Evolutionary conservation across 192 early-diverging fungal genomes (phyloP), one percentile per base, ranked within the genome.

Genomic region (Gigaspora rosea): DNA sequence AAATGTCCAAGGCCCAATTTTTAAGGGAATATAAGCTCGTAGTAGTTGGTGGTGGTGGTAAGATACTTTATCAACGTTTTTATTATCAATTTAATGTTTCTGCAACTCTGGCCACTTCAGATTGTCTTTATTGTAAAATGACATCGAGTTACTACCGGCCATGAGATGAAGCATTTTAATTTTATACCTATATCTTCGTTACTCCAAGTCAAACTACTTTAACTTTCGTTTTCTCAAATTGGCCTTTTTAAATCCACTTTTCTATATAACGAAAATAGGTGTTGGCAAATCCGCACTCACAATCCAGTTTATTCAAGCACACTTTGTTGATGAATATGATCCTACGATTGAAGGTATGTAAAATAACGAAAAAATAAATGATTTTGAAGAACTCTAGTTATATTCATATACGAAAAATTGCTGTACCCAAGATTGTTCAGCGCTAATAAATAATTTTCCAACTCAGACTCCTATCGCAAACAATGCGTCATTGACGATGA

Each of bases 401-500:
- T 27, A 27, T 27, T 27, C 27, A 1, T 27, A 27, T 27, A 27
- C 27, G 27, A 27, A 27, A 27, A 27, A 27, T 27, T 27, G 27
- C 27, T 1, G 27, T 27, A 27, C 27, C n/a, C n/a, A 27, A 27
- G 27, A 27, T 27, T 27, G 27, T 27, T 27, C 1, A 27, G 1
- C 27, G 27, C 27, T 27, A 27, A 27, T 1, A 27, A 27, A 27
- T 27, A 27, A 0, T 27, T 27, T 0, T 27, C 0, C 27, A 54
- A 54, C 51, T 20, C 11, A 86, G 96, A 98, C 86, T 97, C 95
- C n/a, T 98, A 98, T 86, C 90, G 94, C 69, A 97, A 97, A 81
- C 96, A 97, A 83, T 94, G 95, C 80, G 88, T 94, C 20, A 95
- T 98, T 67, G 95, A 98, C 82, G 91, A 93, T 48, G 90, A 91